phyloP scores from a whole-genome alignment of 2,329 filamentous ascomycete species.

The Paecilomyces formosus region DNA sequence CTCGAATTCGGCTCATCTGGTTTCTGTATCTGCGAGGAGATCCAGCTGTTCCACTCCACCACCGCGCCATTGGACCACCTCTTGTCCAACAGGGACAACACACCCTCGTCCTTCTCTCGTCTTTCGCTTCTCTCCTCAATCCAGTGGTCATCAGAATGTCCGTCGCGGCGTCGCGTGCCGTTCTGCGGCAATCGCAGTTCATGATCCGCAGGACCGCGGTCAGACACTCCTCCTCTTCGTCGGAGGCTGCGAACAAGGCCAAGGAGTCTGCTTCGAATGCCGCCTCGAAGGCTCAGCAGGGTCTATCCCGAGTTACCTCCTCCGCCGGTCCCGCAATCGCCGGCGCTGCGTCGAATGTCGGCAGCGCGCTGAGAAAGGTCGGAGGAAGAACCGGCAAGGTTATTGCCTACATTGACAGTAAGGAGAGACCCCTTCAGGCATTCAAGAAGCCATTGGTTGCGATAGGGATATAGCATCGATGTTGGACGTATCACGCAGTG shows the following conservation, averaged over 20 bases:
- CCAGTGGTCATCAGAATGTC: constrained; percentile 33
- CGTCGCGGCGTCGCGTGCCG: constrained; percentile 35
- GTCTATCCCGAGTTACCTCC: constrained; percentile 72
- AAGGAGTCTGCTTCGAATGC: constrained; percentile 35
- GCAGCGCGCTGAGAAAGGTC: constrained; percentile 62
- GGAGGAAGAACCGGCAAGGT: constrained; percentile 77
- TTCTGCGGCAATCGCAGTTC: constrained; percentile 41
- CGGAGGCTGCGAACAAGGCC: constrained; percentile 39
- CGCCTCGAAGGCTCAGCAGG: constrained; percentile 64
- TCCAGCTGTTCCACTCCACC: constrained; percentile 17
- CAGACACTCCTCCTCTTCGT: constrained; percentile 41
- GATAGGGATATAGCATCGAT: not conserved
- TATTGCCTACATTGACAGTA: constrained; percentile 79
- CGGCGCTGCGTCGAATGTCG: constrained; percentile 61
- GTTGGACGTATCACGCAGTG: not conserved
- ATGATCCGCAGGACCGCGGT: constrained; percentile 38
- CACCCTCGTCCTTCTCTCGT: constrained; percentile 17
- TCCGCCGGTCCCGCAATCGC: constrained; percentile 71
- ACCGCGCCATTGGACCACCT: constrained; percentile 32
- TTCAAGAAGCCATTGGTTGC: constrained; percentile 11
- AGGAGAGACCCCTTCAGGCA: constrained; percentile 27
- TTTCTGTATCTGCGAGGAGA: constrained; percentile 27
- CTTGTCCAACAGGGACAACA: constrained; percentile 23
- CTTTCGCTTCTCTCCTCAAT: constrained; percentile 14
- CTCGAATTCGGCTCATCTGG: constrained; percentile 24